Base-by-base conservation (phyloP, 2,329 filamentous ascomycete genomes). In the Stagonosporopsis tanaceti region DNA sequence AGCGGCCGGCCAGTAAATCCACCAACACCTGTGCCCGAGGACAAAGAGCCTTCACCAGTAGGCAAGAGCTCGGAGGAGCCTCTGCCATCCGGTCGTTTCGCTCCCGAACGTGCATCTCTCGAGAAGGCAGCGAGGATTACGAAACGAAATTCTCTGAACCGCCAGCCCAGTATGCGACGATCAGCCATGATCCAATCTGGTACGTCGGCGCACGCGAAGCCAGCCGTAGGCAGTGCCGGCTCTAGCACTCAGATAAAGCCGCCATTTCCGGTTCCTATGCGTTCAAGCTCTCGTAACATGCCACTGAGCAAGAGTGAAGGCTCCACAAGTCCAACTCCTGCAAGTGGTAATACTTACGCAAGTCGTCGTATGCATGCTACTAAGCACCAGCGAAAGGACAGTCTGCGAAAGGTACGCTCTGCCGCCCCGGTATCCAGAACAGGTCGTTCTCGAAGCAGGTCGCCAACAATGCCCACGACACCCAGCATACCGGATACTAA, bases 251-350 rank as follows among this genome's bases (percentile, higher is more conserved):
- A 76, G 69, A 24, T 69, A 75, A 15, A 78, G 50, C 93, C 95
- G 27, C 95, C 95, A 0, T 97, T 96, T 80, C 93, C 95, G 0
- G 96, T 99, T 6, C 95, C 95, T 0, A 89, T 89, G 3, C 84
- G 95, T 54, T 91, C 92, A 28, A 98, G 94, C 76, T 99, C 93
- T 6, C 87, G 93, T 58, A 88, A 89, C 68, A 84, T 89, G 22
- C 85, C 87, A 0, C 77, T 87, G 58, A 89, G 85, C 64, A 80
- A 84, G 47, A 93, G 90, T 72, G 92, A 97, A 61, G 90, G 90
- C 3, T 88, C 87, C 38, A 85, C 87, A 61, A 97, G 92, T 71
- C 93, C 93, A 1, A 92, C 89, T 1, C 82, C 83, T 20, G 84
- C 86, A 30, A 68, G 82, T 76, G 70, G 67, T 52, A 70, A 68